These are phyloP conservation scores for Microdochium paspali DNA, from an alignment of 2,329 filamentous ascomycete species.

Conservation along the genomic window DNA sequence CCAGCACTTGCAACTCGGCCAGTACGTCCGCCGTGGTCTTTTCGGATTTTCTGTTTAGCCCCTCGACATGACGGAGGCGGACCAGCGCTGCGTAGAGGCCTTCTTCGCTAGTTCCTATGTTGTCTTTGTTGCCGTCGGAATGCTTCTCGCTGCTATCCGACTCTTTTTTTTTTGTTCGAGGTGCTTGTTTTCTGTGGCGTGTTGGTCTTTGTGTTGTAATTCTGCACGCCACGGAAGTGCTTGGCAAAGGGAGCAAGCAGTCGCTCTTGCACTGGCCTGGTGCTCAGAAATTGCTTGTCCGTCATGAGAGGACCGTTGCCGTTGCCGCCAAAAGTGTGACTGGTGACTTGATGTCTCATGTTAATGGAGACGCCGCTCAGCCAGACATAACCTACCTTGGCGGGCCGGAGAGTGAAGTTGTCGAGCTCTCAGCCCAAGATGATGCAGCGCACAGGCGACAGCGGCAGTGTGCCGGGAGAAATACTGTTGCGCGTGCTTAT, in stretches of 20 bases:
- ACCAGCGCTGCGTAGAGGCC: too few species aligned
- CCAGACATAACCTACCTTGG: background rate
- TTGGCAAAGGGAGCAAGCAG: background rate
- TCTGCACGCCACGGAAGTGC: background rate
- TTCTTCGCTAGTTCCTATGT: too few species aligned
- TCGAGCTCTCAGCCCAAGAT: background rate
- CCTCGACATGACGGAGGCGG: background rate
- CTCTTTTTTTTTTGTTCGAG: too few species aligned
- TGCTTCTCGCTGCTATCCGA: too few species aligned
- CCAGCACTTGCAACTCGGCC: background rate
- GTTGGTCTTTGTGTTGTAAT: background rate
- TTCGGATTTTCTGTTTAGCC: background rate
- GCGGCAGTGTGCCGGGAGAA: background rate
- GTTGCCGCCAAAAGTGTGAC: background rate
- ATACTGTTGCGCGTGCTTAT: background rate
- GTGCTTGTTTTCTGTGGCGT: background rate
- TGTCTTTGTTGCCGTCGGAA: background rate
- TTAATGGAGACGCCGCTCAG: background rate
- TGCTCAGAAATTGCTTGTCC: background rate
- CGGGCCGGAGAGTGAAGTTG: background rate
- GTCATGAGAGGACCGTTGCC: background rate
- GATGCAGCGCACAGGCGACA: background rate
- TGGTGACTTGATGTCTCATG: background rate
- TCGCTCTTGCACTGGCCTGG: background rate
- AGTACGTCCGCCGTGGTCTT: background rate